Conservation (phyloP, 1,284 basidiomycete genomes). For the Sanghuangporus sanghuang region DNA sequence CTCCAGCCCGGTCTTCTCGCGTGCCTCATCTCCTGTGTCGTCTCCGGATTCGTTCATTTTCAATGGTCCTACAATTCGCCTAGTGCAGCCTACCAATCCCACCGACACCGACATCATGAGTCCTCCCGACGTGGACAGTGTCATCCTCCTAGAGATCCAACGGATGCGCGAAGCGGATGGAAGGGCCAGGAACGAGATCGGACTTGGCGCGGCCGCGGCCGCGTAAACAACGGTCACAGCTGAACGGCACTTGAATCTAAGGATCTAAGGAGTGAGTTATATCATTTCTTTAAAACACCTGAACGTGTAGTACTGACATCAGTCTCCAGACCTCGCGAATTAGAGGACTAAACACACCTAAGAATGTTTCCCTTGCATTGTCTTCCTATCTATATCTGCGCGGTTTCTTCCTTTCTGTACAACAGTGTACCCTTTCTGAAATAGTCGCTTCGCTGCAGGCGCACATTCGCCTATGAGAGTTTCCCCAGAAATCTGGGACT, state of each 20-base stretch:
- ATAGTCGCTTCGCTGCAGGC: background rate
- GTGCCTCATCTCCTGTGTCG: too few species aligned
- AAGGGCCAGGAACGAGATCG: background rate
- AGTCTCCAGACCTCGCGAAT: background rate
- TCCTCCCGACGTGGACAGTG: background rate
- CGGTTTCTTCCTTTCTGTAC: background rate
- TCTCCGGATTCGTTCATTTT: too few species aligned
- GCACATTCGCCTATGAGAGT: background rate
- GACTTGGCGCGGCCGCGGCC: background rate
- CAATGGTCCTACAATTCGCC: too few species aligned
- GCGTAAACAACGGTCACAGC: too few species aligned
- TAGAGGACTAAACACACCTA: background rate
- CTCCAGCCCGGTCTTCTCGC: too few species aligned
- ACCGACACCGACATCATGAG: background rate
- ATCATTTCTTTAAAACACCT: background rate
- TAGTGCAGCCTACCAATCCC: background rate
- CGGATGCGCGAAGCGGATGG: background rate
- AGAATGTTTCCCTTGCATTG: background rate
- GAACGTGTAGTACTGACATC: background rate
- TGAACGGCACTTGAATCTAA: too few species aligned
- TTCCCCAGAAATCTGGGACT: background rate
- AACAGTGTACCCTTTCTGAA: background rate
- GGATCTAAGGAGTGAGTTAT: too few species aligned
- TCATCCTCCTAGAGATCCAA: background rate
- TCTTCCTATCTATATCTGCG: background rate